A percentile compares a stretch with the other conserved stretches of the same genome.
phyloP scores from a whole-genome alignment of 495 filamentous ascomycete species.

The Penicillium angulare region DNA sequence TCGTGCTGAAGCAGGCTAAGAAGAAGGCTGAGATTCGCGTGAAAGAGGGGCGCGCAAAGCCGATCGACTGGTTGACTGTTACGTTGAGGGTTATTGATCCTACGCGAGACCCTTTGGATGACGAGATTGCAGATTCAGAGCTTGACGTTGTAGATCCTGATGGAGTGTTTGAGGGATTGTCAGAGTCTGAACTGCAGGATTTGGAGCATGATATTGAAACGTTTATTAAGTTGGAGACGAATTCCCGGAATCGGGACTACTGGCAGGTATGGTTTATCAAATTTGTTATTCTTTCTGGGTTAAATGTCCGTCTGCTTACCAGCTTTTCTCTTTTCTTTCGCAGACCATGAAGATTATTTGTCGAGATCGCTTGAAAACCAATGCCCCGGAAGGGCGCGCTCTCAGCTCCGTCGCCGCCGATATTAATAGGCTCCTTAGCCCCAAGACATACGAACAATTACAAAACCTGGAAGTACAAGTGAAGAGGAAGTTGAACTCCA shows the following conservation, averaged over 20 bases:
- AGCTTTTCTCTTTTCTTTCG: constrained; percentile 21
- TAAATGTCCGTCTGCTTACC: not conserved
- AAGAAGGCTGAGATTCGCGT: constrained; percentile 97
- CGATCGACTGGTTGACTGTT: constrained; percentile 94
- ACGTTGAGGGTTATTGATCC: constrained; percentile 85
- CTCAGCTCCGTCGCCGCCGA: constrained; percentile 81
- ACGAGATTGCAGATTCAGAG: constrained; percentile 75
- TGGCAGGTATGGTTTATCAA: constrained; percentile 64
- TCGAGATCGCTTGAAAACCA: constrained; percentile 68
- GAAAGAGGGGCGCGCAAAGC: constrained; percentile 86
- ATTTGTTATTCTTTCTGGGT: not conserved
- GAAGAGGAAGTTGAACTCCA: constrained; percentile 73
- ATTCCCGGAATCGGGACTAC: constrained; percentile 74
- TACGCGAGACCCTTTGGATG: constrained; percentile 73
- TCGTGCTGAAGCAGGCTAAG: constrained; percentile 95
- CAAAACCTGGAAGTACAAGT: constrained; percentile 83
- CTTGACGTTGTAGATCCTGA: constrained; percentile 81
- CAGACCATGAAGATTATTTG: constrained; percentile 83
- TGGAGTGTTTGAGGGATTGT: constrained; percentile 73
- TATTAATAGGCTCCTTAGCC: constrained; percentile 79
- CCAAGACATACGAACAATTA: constrained; percentile 85
- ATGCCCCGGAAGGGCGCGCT: constrained; percentile 68
- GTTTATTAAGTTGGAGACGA: constrained; percentile 78
- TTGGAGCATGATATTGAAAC: constrained; percentile 84
- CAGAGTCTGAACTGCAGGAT: constrained; percentile 67